Evolutionary conservation across 352 stramenopile species (phyloP).

Genomic region (Globisporangium acanthophoron): DNA sequence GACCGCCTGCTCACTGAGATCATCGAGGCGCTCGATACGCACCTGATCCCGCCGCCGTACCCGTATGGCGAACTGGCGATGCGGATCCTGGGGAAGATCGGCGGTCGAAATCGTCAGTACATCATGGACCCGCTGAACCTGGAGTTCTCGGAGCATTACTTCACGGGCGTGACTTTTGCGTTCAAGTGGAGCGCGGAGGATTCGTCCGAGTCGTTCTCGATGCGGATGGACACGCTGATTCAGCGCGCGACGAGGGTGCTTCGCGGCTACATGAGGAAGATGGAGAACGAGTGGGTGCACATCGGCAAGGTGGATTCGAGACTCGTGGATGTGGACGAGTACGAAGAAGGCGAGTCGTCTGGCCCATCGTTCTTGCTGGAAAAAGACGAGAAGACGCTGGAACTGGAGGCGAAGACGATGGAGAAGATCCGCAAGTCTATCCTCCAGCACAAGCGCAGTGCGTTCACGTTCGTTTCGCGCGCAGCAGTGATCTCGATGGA

Average conservation of each 20-base stretch:
- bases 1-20: conserved; percentile 90
- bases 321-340: conserved; percentile 56
- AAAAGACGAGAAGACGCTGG: conserved; percentile 83
- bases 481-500: conserved; percentile 50
- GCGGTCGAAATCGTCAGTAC: conserved; percentile 89
- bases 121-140: conserved; percentile 81
- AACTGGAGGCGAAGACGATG: conserved; percentile 65
- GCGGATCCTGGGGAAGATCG: conserved; percentile 97
- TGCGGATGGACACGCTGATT: conserved; percentile 63
- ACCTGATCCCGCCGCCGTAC: conserved; percentile 96
- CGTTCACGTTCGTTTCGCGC: conserved; percentile 67
- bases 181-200: conserved; percentile 40
- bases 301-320: conserved; percentile 54
- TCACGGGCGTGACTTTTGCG: conserved; percentile 39
- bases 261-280: conserved; percentile 55
- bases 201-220: conserved; percentile 17
- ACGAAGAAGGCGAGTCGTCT: conserved; percentile 47
- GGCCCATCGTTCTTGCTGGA: conserved; percentile 53
- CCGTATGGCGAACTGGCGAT: conserved; percentile 95
- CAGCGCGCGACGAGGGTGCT: conserved; percentile 41
- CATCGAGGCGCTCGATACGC: conserved; percentile 93
- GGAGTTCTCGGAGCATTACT: conserved; percentile 39
- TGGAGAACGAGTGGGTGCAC: conserved; percentile 41
- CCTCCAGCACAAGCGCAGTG: conserved; percentile 66
- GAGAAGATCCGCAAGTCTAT: conserved; percentile 58